Evolutionary conservation across 2,329 filamentous ascomycete genomes (phyloP).

Genomic region (Pleomassaria siparia): DNA sequence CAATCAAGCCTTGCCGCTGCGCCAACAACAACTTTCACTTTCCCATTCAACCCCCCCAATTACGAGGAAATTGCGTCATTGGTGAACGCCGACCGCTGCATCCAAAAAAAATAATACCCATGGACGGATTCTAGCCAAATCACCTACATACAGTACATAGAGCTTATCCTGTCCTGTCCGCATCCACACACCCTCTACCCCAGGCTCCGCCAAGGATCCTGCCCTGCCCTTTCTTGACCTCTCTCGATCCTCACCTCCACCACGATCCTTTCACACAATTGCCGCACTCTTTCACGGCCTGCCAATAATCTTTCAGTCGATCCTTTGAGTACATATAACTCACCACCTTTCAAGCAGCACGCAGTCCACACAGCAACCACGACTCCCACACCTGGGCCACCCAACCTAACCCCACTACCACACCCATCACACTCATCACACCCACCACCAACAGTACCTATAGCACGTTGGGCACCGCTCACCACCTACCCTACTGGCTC

Average conservation of each 20-base stretch:
- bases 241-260: slow-evolving; percentile 26
- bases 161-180: neutral
- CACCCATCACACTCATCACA: slow-evolving; percentile 6
- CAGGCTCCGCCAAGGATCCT: slow-evolving; percentile 6
- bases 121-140: slow-evolving; percentile 6
- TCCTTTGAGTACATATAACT: slow-evolving; percentile 18
- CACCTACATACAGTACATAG: neutral
- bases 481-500: neutral
- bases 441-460: neutral
- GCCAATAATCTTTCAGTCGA: slow-evolving; percentile 17
- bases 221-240: slow-evolving; percentile 14
- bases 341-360: neutral
- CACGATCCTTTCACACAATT: slow-evolving; percentile 20
- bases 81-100: neutral
- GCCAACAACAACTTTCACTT: slow-evolving; percentile 1
- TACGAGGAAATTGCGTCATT: slow-evolving; percentile 6
- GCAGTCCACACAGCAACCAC: neutral
- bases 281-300: slow-evolving; percentile 2
- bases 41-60: slow-evolving; percentile 1
- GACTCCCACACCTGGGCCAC: neutral
- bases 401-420: neutral
- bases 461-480: neutral
- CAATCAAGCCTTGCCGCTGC: neutral
- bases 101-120: neutral
- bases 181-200: slow-evolving; percentile 19